Evolutionary conservation across 805 yeast genomes (phyloP).

Genomic region (Vanderwaltozyma yarrowii): DNA sequence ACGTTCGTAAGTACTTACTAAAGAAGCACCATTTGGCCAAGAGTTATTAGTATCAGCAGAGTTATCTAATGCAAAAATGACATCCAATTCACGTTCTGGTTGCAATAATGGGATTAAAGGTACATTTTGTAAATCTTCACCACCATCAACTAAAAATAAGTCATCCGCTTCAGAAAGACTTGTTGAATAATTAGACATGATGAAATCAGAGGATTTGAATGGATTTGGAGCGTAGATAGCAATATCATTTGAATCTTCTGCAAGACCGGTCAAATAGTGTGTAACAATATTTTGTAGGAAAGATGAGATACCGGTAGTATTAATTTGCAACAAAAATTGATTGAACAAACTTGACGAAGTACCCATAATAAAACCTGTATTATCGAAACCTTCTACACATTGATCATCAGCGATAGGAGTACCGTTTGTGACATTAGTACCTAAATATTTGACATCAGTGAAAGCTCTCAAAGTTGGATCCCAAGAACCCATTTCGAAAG

Average conservation of each 20-base stretch:
- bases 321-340: constrained; percentile 48
- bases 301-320: constrained; percentile 42
- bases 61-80: constrained; percentile 55
- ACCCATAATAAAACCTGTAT: constrained; percentile 74
- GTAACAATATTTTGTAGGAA: constrained; percentile 37
- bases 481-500: constrained; percentile 81
- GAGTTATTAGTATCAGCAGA: constrained; percentile 50
- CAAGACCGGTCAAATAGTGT: constrained; percentile 36
- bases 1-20: constrained; percentile 46
- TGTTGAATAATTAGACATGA: constrained; percentile 24
- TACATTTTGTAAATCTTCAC: constrained; percentile 56
- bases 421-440: constrained; percentile 57
- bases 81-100: constrained; percentile 51
- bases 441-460: constrained; percentile 57
- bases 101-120: constrained; percentile 55
- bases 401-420: constrained; percentile 34
- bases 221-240: constrained; percentile 70
- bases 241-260: constrained; percentile 49
- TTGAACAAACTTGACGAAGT: constrained; percentile 79
- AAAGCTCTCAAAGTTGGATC: constrained; percentile 65
- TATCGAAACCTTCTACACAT: constrained; percentile 71
- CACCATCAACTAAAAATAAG: constrained; percentile 60
- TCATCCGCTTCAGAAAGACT: constrained; percentile 34
- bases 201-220: constrained; percentile 38
- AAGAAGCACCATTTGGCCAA: constrained; percentile 64